These are phyloP conservation scores for Fistulinella prunicolor DNA, from an alignment of 768 basidiomycete species.

Conservation along the genomic window DNA sequence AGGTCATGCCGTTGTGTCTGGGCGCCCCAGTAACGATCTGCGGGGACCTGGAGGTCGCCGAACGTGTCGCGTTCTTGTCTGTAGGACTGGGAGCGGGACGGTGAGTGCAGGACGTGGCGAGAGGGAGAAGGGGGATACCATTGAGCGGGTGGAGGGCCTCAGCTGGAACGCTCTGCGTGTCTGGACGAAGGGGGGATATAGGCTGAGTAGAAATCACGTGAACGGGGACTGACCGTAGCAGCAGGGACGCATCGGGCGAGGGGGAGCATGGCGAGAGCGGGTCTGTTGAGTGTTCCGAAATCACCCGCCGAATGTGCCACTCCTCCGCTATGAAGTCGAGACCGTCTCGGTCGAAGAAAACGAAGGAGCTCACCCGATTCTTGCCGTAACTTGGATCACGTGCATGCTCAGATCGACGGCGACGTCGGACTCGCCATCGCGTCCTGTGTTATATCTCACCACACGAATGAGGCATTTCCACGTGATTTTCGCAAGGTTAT, in stretches of 20 bases:
- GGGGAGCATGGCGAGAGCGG: not conserved
- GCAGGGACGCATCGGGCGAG: not conserved
- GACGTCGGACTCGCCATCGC: no score
- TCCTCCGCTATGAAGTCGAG: no score
- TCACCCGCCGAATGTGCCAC: no score
- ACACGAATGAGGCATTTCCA: conserved; percentile 12
- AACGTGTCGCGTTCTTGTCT: conserved; percentile 93
- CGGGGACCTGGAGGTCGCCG: conserved; percentile 87
- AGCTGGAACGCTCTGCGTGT: not conserved
- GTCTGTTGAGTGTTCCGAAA: not conserved
- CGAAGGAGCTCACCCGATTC: no score
- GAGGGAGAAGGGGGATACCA: conserved; percentile 30
- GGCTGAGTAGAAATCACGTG: conserved; percentile 22
- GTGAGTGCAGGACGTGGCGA: not conserved
- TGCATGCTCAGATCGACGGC: no score
- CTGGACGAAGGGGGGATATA: conserved; percentile 22
- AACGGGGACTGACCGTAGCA: not conserved
- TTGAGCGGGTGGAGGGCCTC: conserved; percentile 32
- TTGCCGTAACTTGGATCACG: no score
- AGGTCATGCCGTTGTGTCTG: conserved; percentile 84
- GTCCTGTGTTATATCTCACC: no score
- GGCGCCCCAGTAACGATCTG: conserved; percentile 93
- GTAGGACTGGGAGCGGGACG: conserved; percentile 45
- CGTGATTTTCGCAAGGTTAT: conserved; percentile 27
- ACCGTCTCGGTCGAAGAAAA: no score